A percentile compares a stretch with the other conserved stretches of the same genome.
Conservation (phyloP, 352 stramenopile genomes). For the Ophiocytium majus region DNA sequence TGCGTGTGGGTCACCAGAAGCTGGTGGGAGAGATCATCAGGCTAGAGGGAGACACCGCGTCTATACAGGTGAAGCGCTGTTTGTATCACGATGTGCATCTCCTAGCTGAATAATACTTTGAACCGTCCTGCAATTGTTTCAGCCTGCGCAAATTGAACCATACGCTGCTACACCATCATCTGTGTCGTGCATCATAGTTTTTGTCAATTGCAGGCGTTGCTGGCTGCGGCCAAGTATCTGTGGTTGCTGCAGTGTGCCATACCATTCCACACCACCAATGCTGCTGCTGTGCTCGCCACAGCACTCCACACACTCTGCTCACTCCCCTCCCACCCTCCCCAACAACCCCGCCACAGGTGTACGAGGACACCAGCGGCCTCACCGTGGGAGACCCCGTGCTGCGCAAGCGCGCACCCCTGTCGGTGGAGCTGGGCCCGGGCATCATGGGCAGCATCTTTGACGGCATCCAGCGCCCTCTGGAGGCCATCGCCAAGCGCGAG, state of each 20-base stretch:
- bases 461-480: constrained; percentile 96
- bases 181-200: no score
- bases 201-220: no score
- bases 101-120: constrained; percentile 99
- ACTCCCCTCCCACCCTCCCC: no score
- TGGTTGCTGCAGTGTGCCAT: no score
- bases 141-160: no score
- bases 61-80: constrained; percentile 99
- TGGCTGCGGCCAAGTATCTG: no score
- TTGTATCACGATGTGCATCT: constrained; percentile 18
- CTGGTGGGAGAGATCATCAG: constrained; percentile 99
- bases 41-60: constrained; percentile 97
- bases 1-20: constrained; percentile 97
- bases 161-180: no score
- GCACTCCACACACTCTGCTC: no score
- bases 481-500: constrained; percentile 80
- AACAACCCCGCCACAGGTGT: no score
- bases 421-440: constrained; percentile 96
- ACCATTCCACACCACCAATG: no score
- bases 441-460: constrained; percentile 99
- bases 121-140: no score
- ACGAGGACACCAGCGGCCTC: constrained; percentile 70
- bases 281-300: no score
- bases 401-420: constrained; percentile 93
- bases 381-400: constrained; percentile 97